A percentile compares a stretch with the other conserved stretches of the same genome.
Conservation (phyloP, 1,139 yeast genomes). For the Zygosaccharomyces pseudobailii region DNA sequence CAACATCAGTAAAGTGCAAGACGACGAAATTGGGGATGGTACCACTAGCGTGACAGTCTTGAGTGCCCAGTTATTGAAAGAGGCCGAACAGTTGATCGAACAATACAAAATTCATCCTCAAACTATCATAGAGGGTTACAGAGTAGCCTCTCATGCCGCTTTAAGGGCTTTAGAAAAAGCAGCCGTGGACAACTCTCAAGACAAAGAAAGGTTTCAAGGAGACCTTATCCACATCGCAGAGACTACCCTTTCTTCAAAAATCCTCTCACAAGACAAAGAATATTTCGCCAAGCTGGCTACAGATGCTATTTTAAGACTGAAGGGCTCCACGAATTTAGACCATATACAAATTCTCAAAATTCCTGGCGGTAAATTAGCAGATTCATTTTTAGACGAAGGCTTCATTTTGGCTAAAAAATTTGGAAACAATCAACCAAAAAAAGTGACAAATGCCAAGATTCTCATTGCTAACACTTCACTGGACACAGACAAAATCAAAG, state of each 20-base stretch:
- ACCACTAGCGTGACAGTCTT: conserved; percentile 97
- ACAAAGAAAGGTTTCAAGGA: conserved; percentile 59
- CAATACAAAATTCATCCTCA: conserved; percentile 93
- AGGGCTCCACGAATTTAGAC: conserved; percentile 91
- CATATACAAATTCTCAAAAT: conserved; percentile 92
- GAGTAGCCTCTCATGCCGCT: conserved; percentile 84
- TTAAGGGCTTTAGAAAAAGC: conserved; percentile 69
- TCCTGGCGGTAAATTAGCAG: conserved; percentile 86
- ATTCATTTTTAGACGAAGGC: conserved; percentile 93
- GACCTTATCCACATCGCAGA: conserved; percentile 85
- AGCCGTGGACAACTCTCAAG: conserved; percentile 69
- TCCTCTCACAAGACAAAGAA: conserved; percentile 90
- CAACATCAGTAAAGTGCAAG: conserved; percentile 94
- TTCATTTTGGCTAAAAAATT: conserved; percentile 86
- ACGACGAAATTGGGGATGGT: conserved; percentile 98
- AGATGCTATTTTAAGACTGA: conserved; percentile 85
- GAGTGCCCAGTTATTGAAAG: conserved; percentile 86
- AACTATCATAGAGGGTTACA: conserved; percentile 91
- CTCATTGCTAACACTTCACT: conserved; percentile 92
- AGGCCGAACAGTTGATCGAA: conserved; percentile 90
- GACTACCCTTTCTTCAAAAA: conserved; percentile 90
- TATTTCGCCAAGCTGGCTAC: conserved; percentile 87
- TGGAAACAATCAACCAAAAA: conserved; percentile 92
- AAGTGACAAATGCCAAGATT: conserved; percentile 75
- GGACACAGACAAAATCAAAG: conserved; percentile 96